Percentiles rank a stretch among this genome's conserved stretches.
phyloP scores from a whole-genome alignment of 371 early-diverging fungal genomes.

The Mortierella polycephala region DNA sequence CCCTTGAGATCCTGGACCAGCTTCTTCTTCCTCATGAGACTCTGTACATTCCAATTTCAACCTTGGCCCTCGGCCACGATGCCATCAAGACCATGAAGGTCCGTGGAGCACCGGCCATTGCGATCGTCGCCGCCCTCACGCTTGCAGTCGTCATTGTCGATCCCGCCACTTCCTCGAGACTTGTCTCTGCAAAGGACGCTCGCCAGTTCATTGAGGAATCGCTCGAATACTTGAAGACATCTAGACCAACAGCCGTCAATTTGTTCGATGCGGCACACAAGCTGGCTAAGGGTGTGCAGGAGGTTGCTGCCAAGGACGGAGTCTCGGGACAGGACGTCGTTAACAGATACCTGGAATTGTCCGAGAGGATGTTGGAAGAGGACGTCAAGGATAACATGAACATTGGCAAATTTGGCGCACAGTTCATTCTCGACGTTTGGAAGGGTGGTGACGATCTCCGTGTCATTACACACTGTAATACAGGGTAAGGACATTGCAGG shows the following conservation, averaged over 20 bases:
- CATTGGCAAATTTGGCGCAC: constrained; percentile 86
- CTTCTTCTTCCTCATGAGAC: constrained; percentile 90
- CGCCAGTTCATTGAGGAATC: constrained; percentile 66
- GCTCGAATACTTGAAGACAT: constrained; percentile 85
- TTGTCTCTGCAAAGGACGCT: constrained; percentile 53
- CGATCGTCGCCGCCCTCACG: constrained; percentile 93
- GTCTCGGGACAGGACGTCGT: constrained; percentile 62
- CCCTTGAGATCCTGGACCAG: constrained; percentile 89
- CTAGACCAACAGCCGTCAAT: constrained; percentile 97
- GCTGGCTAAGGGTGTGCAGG: constrained; percentile 61
- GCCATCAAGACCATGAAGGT: constrained; percentile 96
- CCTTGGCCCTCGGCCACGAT: constrained; percentile 81
- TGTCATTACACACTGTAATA: constrained; percentile 97
- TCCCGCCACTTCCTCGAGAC: constrained; percentile 9
- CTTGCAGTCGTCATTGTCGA: constrained; percentile 84
- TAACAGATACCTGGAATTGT: constrained; percentile 72
- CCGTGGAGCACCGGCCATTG: constrained; percentile 96
- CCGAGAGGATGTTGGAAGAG: constrained; percentile 86
- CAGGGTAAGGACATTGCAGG: constrained; percentile 69
- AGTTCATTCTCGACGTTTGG: constrained; percentile 54
- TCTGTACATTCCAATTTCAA: constrained; percentile 76
- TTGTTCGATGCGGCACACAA: constrained; percentile 91
- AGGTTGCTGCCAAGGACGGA: constrained; percentile 17
- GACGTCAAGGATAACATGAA: constrained; percentile 90
- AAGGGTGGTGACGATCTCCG: constrained; percentile 59